Conservation (phyloP, 2,329 filamentous ascomycete species). For the Rosellinia necatrix region DNA sequence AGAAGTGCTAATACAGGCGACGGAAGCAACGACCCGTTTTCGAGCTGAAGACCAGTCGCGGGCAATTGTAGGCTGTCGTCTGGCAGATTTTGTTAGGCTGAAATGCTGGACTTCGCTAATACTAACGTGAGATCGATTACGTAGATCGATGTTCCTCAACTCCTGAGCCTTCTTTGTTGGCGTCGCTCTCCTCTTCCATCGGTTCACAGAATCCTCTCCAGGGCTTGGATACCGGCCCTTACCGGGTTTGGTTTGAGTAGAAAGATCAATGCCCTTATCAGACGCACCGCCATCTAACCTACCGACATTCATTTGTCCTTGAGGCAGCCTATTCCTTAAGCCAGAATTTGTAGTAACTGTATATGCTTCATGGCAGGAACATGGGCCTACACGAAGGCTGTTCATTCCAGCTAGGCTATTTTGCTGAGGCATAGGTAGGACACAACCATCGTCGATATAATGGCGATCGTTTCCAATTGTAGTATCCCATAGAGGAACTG, state of each 20-base stretch:
- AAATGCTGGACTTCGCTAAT: conserved; percentile 55
- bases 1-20: conserved; percentile 75
- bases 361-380: no score
- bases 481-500: no score
- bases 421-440: conserved; percentile 34
- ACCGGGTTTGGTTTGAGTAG: conserved; percentile 27
- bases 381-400: no score
- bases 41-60: conserved; percentile 71
- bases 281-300: conserved; percentile 40
- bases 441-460: conserved; percentile 25
- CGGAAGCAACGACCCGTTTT: conserved; percentile 70
- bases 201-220: conserved; percentile 1
- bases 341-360: no score
- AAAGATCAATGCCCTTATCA: conserved; percentile 37
- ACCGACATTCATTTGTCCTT: conserved; percentile 32
- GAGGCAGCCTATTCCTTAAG: conserved; percentile 11
- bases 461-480: conserved; percentile 11
- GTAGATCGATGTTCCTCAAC: conserved; percentile 48
- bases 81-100: conserved; percentile 58
- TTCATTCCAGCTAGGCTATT: conserved; percentile 26
- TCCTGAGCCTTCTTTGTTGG: conserved; percentile 29
- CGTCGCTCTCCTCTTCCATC: conserved; percentile 10
- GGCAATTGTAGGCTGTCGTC: conserved; percentile 68
- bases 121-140: conserved; percentile 59
- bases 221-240: conserved; percentile 16